Evolutionary conservation across 305 asterid genomes (phyloP), one percentile per base, ranked within the genome.

Genomic region (Fraxinus baroniana): DNA sequence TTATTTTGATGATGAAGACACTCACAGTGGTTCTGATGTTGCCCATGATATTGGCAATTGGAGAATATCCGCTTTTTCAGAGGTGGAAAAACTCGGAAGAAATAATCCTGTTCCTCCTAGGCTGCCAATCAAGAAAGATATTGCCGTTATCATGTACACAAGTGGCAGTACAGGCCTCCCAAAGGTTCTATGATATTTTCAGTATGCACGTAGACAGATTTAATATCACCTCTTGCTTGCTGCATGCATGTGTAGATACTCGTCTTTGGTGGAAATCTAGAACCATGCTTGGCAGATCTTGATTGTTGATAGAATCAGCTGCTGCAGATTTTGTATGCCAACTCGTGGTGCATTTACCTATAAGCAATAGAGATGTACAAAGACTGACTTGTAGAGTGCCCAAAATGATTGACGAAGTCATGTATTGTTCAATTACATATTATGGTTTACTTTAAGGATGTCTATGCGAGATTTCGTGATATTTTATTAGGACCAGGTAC

Each of bases 81-180:
- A 92, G 86, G 90, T 94, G 86, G 97, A 94, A 87, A 86, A 89
- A 73, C 91, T 91, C 85, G 98, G 97, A 83, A 89, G 83, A 80
- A 77, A 70, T 88, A 88, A 82, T 84, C 89, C 93, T 81, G 86
- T 88, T 85, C 87, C 46, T 44, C 86, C 98, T 64, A 90, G 85
- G 55, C 76, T 89, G 81, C 97, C 98, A 32, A 85, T 84, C 83
- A 94, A 94, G 88, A 90, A 89, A 84, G 97, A 94, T 85, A 86
- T 90, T 85, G 97, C 97, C 78, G 97, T 93, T 84, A 88, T 94
- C 83, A 94, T 94, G 98, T 94, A 92, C 89, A 92, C 97, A 28
- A 94, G 97, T 89, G 98, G 98, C 83, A 94, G 98, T 85, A 94
- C 98, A 71, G 97, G 97, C 89, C 87, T 91, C 78, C 98, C 98